Percentiles rank a stretch among this genome's conserved stretches.
Conservation (phyloP, 2,329 filamentous ascomycete species). For the Lojkania enalia region DNA sequence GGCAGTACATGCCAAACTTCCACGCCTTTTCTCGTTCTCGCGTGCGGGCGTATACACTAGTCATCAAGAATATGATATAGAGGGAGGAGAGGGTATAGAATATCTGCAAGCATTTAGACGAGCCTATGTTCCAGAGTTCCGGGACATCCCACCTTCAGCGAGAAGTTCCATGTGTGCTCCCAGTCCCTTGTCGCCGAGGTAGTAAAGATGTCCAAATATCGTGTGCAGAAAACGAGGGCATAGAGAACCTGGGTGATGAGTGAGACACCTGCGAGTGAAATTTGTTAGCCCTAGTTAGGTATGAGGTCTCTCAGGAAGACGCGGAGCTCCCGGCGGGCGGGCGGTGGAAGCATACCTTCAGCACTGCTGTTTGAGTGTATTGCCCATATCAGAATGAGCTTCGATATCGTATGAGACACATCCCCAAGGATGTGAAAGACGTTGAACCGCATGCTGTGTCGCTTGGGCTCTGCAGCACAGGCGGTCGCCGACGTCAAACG, state of each 20-base stretch:
- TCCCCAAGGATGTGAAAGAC: conserved; percentile 80
- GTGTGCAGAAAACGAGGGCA: conserved; percentile 78
- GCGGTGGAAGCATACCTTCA: conserved; percentile 61
- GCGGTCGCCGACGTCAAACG: not conserved
- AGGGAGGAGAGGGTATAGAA: conserved; percentile 84
- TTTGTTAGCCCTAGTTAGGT: conserved; percentile 4
- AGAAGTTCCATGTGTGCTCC: conserved; percentile 60
- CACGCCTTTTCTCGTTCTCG: conserved; percentile 89
- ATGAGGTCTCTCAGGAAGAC: not conserved
- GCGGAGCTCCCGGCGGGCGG: conserved; percentile 1
- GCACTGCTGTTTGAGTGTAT: conserved; percentile 88
- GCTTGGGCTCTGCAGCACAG: conserved; percentile 26
- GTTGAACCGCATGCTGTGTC: conserved; percentile 42
- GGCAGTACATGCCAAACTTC: conserved; percentile 77
- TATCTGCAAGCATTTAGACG: conserved; percentile 49
- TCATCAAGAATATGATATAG: conserved; percentile 88
- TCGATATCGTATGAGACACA: conserved; percentile 80
- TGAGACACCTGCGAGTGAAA: conserved; percentile 67
- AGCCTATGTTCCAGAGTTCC: not conserved
- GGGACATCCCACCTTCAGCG: conserved; percentile 64
- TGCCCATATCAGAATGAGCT: conserved; percentile 86
- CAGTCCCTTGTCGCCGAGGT: conserved; percentile 44
- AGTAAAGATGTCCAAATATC: conserved; percentile 81
- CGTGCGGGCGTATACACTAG: conserved; percentile 82
- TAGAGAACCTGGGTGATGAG: conserved; percentile 91